A percentile compares a stretch with the other conserved stretches of the same genome.
Conservation (phyloP, 495 filamentous ascomycete species). For the Evernia prunastri region DNA sequence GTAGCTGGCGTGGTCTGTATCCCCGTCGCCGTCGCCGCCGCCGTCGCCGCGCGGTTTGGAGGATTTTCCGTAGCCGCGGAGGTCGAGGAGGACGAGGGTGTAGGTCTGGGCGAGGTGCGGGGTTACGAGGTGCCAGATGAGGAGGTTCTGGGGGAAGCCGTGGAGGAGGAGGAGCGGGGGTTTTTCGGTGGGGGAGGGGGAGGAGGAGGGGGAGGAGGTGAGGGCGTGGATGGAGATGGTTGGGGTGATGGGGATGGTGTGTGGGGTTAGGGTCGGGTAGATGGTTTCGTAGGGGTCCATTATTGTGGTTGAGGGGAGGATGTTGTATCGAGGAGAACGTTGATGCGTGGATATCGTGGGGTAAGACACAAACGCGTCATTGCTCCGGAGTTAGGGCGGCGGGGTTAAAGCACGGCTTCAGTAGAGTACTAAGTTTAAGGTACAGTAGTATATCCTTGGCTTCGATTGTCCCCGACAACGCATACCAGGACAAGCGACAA, state of each 20-base stretch:
- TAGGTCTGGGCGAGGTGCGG: slow-evolving; percentile 28
- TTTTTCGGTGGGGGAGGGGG: slow-evolving; percentile 21
- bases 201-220: neutral
- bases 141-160: slow-evolving; percentile 33
- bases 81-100: slow-evolving; percentile 34
- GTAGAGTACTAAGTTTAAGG: too few species aligned
- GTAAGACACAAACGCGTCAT: too few species aligned
- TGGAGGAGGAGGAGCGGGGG: slow-evolving; percentile 39
- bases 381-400: too few species aligned
- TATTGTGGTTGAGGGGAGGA: neutral
- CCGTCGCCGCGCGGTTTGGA: too few species aligned
- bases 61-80: slow-evolving; percentile 38
- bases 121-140: slow-evolving; percentile 36
- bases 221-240: neutral
- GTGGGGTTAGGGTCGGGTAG: neutral
- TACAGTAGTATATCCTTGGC: too few species aligned
- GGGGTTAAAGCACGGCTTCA: too few species aligned
- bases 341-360: too few species aligned
- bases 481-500: too few species aligned
- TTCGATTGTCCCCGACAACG: too few species aligned
- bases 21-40: too few species aligned
- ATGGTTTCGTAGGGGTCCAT: neutral
- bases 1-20: slow-evolving; percentile 27
- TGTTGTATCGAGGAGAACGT: too few species aligned
- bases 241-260: slow-evolving; percentile 1